These are phyloP conservation scores for Globisporangium okanoganense DNA, from an alignment of 352 stramenopile species.

Conservation along the genomic window DNA sequence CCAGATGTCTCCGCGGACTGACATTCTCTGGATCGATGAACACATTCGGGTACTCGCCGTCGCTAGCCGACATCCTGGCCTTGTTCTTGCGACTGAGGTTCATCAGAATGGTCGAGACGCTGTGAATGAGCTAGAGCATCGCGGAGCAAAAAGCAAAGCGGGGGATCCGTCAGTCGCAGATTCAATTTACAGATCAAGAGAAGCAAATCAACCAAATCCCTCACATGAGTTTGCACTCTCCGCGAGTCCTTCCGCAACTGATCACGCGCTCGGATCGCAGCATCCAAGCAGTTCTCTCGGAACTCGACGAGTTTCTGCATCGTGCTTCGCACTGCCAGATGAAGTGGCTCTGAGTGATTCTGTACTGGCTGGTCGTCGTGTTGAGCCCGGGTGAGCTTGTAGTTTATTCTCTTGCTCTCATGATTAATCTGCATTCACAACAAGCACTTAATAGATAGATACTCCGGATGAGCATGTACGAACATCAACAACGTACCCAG, in stretches of 20 bases:
- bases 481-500: slow-evolving; percentile 23
- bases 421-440: slow-evolving; percentile 11
- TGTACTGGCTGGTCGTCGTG: background rate
- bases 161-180: background rate
- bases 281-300: slow-evolving; percentile 28
- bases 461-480: background rate
- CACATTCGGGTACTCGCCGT: slow-evolving; percentile 12
- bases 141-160: background rate
- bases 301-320: slow-evolving; percentile 48
- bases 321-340: slow-evolving; percentile 18
- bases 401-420: slow-evolving; percentile 11
- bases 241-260: slow-evolving; percentile 27
- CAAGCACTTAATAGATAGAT: background rate
- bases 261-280: slow-evolving; percentile 22
- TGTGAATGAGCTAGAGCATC: slow-evolving; percentile 42
- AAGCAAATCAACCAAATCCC: background rate
- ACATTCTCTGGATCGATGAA: slow-evolving; percentile 3
- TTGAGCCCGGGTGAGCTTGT: background rate
- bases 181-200: background rate
- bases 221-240: slow-evolving; percentile 39
- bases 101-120: slow-evolving; percentile 43
- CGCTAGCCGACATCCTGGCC: slow-evolving; percentile 4
- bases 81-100: slow-evolving; percentile 40
- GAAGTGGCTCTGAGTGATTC: background rate
- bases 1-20: slow-evolving; percentile 25